phyloP scores from a whole-genome alignment of 1,139 yeast species.

The Wickerhamomyces sp. region DNA sequence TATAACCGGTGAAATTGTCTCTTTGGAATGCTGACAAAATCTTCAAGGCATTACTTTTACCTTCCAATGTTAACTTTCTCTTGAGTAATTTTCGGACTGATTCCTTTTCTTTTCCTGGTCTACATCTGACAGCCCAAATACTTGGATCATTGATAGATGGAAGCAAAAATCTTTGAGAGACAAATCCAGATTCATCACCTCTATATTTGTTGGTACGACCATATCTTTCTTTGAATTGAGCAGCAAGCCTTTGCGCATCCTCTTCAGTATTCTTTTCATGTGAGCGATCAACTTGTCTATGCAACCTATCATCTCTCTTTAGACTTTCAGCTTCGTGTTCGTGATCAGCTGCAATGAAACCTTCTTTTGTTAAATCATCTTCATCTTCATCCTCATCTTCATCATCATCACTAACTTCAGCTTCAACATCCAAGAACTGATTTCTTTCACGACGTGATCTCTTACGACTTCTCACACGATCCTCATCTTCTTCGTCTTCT shows the following conservation, averaged over 20 bases:
- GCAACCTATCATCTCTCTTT: slow-evolving; percentile 57
- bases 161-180: slow-evolving; percentile 86
- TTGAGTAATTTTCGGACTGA: slow-evolving; percentile 79
- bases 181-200: slow-evolving; percentile 81
- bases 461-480: slow-evolving; percentile 41
- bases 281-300: slow-evolving; percentile 87
- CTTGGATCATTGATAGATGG: slow-evolving; percentile 97
- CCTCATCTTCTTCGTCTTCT: slow-evolving; percentile 64
- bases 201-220: slow-evolving; percentile 84
- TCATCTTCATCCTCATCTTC: slow-evolving; percentile 94
- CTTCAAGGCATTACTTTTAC: slow-evolving; percentile 38
- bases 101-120: slow-evolving; percentile 91
- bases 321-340: slow-evolving; percentile 48
- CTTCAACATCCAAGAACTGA: slow-evolving; percentile 96
- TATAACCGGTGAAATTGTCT: slow-evolving; percentile 86
- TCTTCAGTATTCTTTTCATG: slow-evolving; percentile 88
- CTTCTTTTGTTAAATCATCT: slow-evolving; percentile 82
- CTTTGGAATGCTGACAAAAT: slow-evolving; percentile 93
- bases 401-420: slow-evolving; percentile 97
- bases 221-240: slow-evolving; percentile 85
- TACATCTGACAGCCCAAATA: slow-evolving; percentile 92
- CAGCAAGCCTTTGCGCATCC: slow-evolving; percentile 93
- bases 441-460: slow-evolving; percentile 71
- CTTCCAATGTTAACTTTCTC: slow-evolving; percentile 51
- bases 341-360: slow-evolving; percentile 69